A percentile compares a stretch with the other conserved stretches of the same genome.
phyloP scores from a whole-genome alignment of 139 green algal genomes.

The Deuterostichococcus epilithicus region DNA sequence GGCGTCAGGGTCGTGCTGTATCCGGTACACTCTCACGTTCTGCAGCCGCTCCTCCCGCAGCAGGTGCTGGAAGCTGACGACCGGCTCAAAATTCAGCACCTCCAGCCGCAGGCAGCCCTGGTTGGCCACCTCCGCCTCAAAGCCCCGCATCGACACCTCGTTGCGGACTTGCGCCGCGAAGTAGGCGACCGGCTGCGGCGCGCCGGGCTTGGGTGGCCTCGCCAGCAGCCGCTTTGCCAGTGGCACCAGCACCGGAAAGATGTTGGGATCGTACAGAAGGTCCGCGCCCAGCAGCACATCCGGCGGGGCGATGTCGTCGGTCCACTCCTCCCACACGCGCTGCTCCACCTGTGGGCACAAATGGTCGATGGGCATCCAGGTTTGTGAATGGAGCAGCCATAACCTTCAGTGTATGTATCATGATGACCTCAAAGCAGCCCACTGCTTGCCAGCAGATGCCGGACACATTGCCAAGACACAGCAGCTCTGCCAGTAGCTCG shows the following conservation, averaged over 20 bases:
- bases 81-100: neutral
- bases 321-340: neutral
- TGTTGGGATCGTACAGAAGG: constrained; percentile 61
- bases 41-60: neutral
- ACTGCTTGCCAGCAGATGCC: too few species aligned
- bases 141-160: neutral
- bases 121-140: neutral
- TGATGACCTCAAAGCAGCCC: too few species aligned
- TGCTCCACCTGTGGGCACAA: neutral
- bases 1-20: too few species aligned
- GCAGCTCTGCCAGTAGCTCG: too few species aligned
- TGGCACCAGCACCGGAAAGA: neutral
- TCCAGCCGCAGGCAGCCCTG: neutral
- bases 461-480: neutral
- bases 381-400: too few species aligned
- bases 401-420: too few species aligned
- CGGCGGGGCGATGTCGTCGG: neutral
- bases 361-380: too few species aligned
- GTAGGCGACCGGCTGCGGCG: neutral
- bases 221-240: neutral
- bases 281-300: constrained; percentile 58
- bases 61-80: neutral
- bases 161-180: neutral
- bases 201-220: neutral
- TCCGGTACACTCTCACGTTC: neutral